phyloP scores from a whole-genome alignment of 306 rosid species.

The Albizia julibrissin region DNA sequence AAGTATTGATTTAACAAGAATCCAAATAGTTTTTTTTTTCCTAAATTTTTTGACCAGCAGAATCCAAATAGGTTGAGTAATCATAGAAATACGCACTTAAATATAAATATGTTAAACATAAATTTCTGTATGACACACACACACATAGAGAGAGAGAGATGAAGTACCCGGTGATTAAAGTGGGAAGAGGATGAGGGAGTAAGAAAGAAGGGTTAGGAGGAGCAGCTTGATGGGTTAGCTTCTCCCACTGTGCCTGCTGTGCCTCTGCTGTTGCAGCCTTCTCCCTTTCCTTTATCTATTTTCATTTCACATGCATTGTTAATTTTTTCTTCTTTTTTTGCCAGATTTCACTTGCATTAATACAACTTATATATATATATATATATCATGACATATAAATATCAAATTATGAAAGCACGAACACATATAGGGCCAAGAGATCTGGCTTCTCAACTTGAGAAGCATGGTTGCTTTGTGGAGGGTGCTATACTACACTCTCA shows the following conservation, averaged over 20 bases:
- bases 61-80: background rate
- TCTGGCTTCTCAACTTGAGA: background rate
- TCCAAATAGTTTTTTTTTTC: no score
- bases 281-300: conserved; percentile 82
- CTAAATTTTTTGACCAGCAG: no score
- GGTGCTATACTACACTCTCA: no score
- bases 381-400: background rate
- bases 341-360: no score
- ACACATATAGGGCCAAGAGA: background rate
- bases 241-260: conserved; percentile 62
- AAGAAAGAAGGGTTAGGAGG: conserved; percentile 44
- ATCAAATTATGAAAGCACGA: background rate
- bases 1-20: no score
- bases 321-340: no score
- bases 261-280: conserved; percentile 47
- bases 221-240: conserved; percentile 45
- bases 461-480: background rate
- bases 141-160: background rate
- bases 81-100: no score
- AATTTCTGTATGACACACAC: no score
- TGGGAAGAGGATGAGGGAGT: conserved; percentile 56
- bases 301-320: background rate
- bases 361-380: background rate
- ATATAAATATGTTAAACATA: no score
- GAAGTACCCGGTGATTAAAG: conserved; percentile 63